Percentiles rank a stretch among this genome's conserved stretches.
Conservation (phyloP, 2,329 filamentous ascomycete species). For the Macrophomina tecta region DNA sequence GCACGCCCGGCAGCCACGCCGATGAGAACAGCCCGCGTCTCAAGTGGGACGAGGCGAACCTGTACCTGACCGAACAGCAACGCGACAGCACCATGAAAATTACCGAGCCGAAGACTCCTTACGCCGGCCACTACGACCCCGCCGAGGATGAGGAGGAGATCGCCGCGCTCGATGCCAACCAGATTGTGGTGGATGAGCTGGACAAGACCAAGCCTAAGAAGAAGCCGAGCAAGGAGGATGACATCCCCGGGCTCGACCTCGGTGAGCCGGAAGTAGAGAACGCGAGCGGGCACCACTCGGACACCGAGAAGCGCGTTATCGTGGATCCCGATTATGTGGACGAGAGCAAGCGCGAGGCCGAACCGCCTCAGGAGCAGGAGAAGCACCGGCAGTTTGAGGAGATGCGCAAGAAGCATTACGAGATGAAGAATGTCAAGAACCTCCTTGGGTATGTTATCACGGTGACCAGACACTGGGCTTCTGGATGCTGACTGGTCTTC, state of each 20-base stretch:
- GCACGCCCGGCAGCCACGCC: constrained; percentile 56
- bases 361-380: constrained; percentile 71
- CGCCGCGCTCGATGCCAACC: constrained; percentile 69
- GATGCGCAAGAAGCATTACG: constrained; percentile 94
- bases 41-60: constrained; percentile 98
- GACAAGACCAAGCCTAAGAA: constrained; percentile 59
- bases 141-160: constrained; percentile 82
- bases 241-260: constrained; percentile 90
- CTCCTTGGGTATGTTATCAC: constrained; percentile 69
- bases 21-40: constrained; percentile 74
- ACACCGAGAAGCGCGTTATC: constrained; percentile 77
- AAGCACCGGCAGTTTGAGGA: constrained; percentile 93
- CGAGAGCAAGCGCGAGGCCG: constrained; percentile 40
- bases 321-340: constrained; percentile 63
- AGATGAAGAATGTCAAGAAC: constrained; percentile 94
- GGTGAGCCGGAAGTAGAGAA: constrained; percentile 77
- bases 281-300: constrained; percentile 37
- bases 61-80: constrained; percentile 96
- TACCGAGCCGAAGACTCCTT: constrained; percentile 96
- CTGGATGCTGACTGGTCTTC: constrained; percentile 33
- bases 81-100: constrained; percentile 98
- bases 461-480: constrained; percentile 12
- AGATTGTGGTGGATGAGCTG: constrained; percentile 72
- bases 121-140: constrained; percentile 89
- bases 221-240: constrained; percentile 64